Evolutionary conservation across 2,329 filamentous ascomycete species (phyloP).

Genomic region (Aspergillus brasiliensis): DNA sequence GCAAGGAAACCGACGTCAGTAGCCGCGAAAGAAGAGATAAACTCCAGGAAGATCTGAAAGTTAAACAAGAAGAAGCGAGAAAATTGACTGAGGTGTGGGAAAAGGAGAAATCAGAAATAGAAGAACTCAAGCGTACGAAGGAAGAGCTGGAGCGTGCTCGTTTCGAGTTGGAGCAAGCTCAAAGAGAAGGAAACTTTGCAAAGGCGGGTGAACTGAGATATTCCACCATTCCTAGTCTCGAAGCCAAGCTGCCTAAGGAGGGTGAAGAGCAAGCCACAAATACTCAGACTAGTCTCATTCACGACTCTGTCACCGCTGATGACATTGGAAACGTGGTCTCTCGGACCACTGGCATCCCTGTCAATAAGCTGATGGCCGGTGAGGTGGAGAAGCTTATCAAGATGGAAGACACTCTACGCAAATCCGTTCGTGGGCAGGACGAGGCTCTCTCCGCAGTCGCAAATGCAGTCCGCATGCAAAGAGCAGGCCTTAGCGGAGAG

Average conservation of each 20-base stretch:
- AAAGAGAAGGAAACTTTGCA: slow-evolving; percentile 84
- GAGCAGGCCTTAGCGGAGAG: slow-evolving; percentile 87
- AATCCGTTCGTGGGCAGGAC: slow-evolving; percentile 88
- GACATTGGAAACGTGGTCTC: slow-evolving; percentile 94
- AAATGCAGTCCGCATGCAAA: slow-evolving; percentile 89
- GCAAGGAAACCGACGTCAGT: slow-evolving; percentile 89
- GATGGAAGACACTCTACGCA: slow-evolving; percentile 87
- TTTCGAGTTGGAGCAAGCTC: slow-evolving; percentile 82
- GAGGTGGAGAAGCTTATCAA: slow-evolving; percentile 93
- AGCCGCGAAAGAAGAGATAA: slow-evolving; percentile 87
- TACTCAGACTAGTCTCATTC: slow-evolving; percentile 65
- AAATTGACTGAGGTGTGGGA: slow-evolving; percentile 83
- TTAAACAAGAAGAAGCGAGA: slow-evolving; percentile 74
- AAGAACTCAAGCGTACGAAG: slow-evolving; percentile 82
- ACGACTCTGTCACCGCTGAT: slow-evolving; percentile 92
- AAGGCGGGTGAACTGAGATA: slow-evolving; percentile 90
- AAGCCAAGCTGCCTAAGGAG: slow-evolving; percentile 78
- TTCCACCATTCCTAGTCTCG: slow-evolving; percentile 78
- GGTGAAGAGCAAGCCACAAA: slow-evolving; percentile 52
- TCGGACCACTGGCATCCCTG: slow-evolving; percentile 86
- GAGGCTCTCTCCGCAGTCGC: slow-evolving; percentile 89
- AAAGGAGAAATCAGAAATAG: slow-evolving; percentile 81
- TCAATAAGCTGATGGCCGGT: slow-evolving; percentile 87
- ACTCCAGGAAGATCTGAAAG: slow-evolving; percentile 74
- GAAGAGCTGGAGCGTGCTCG: slow-evolving; percentile 84